Base-by-base conservation (phyloP, 2,329 filamentous ascomycete species). In the Aspergillus sp. region DNA sequence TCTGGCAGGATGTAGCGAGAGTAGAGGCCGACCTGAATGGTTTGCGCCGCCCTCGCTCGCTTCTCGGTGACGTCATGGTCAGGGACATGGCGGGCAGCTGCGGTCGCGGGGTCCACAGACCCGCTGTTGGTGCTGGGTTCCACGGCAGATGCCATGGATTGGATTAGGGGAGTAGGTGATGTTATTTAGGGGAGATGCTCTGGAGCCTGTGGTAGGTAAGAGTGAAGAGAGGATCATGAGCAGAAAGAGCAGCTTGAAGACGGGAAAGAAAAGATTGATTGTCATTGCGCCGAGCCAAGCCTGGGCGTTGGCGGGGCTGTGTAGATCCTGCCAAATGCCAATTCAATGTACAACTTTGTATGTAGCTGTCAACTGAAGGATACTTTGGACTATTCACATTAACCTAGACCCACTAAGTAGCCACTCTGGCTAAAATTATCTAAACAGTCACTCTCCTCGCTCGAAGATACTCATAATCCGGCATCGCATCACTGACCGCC, bases 391-490 rank as follows among this genome's bases (percentile, higher is more conserved):
- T 28, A 28, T 30, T 30, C 28, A 30, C 28, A 12, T 12, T 5
- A 2, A 12, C 4, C 0, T 10, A 10, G 28, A 30, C 28, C 10
- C 28, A 30, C 28, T 30, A 30, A 10, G 0, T 12, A 30, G 28
- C 28, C 28, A 10, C 9, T 5, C 10, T 1, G 4, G 4, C 28
- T 30, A 4, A 17, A 9, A 41, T 6, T 10, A 5, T 47, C 9
- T 39, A 54, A 13, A n/a, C 36, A 23, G n/a, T 43, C 17, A 54
- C 19, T 13, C 55, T 47, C 25, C 6, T 50, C 0, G 47, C 54
- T 13, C n/a, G 21, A 1, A 62, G 23, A 57, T 55, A 63, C 28
- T 59, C 56, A 50, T 63, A 63, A 41, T 63, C 59, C 1, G 62
- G 52, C 56, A 63, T 63, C 1, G 52, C 56, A 28, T 53, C 59